phyloP scores from a whole-genome alignment of 305 asterid genomes.

The Solanum chacoense region DNA sequence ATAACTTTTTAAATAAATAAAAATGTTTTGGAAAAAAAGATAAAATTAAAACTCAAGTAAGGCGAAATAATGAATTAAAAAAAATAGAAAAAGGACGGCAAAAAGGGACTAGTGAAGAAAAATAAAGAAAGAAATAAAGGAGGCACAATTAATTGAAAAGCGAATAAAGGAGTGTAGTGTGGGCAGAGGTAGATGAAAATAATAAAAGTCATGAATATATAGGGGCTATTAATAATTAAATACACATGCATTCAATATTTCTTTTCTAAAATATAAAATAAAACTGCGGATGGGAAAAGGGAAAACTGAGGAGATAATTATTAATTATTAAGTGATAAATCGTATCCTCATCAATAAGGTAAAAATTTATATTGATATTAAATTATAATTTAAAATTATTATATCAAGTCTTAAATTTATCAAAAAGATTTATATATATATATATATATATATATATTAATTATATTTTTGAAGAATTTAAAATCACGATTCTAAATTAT shows the following conservation, averaged over 20 bases:
- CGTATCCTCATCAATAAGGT: too few species aligned
- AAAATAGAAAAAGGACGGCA: not conserved
- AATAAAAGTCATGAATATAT: not conserved
- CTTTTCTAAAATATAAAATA: not conserved
- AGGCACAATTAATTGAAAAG: not conserved
- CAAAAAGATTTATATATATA: too few species aligned
- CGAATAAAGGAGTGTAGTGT: not conserved
- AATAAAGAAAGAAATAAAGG: not conserved
- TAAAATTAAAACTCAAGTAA: not conserved
- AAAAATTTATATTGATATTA: too few species aligned
- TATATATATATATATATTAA: too few species aligned
- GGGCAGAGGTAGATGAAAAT: slow-evolving; percentile 4
- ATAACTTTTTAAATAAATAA: not conserved
- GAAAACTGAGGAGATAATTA: not conserved
- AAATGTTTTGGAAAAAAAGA: not conserved
- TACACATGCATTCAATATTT: not conserved
- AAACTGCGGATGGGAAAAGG: not conserved
- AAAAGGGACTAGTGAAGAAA: not conserved
- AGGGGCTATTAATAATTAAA: not conserved
- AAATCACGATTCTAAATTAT: too few species aligned
- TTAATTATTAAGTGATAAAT: too few species aligned
- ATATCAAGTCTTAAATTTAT: too few species aligned
- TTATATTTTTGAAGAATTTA: too few species aligned
- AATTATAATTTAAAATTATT: too few species aligned
- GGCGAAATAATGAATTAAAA: not conserved